Evolutionary conservation across 2,329 filamentous ascomycete genomes (phyloP).

Genomic region (Clarireedia monteithiana): DNA sequence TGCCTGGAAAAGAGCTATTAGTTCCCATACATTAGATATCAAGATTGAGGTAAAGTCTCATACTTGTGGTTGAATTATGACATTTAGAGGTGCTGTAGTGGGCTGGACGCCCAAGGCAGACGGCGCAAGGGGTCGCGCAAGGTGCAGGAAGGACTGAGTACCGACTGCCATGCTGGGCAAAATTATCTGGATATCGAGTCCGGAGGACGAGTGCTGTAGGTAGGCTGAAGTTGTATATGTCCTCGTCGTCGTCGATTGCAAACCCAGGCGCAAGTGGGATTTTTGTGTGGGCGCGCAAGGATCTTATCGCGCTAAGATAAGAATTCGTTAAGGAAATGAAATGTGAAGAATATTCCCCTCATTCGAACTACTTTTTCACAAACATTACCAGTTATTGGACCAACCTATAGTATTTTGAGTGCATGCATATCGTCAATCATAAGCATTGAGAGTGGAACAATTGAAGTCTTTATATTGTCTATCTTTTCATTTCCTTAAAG

Average conservation of each 20-base stretch:
- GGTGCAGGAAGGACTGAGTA: constrained; percentile 83
- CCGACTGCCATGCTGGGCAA: constrained; percentile 66
- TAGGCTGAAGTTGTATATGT: neutral
- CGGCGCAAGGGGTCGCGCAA: constrained; percentile 85
- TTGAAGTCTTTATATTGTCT: neutral
- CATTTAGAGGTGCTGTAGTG: constrained; percentile 83
- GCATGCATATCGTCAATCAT: no score
- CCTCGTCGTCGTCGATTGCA: constrained; percentile 8
- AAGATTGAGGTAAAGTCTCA: constrained; percentile 24
- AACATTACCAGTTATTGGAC: no score
- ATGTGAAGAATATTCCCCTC: constrained; percentile 1
- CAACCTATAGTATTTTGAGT: no score
- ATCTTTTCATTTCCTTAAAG: neutral
- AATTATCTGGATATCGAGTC: constrained; percentile 8
- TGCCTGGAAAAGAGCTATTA: constrained; percentile 39
- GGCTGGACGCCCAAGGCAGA: constrained; percentile 70
- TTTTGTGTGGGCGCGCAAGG: constrained; percentile 12
- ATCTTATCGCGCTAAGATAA: constrained; percentile 42
- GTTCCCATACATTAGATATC: neutral
- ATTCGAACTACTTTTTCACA: neutral
- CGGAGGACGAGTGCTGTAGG: constrained; percentile 5
- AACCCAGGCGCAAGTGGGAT: constrained; percentile 11
- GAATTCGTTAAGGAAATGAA: constrained; percentile 12
- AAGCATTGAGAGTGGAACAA: neutral
- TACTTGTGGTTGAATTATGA: constrained; percentile 94